These are phyloP conservation scores for Fusarium circinatum DNA, from an alignment of 2,329 filamentous ascomycete species.

Conservation along the genomic window DNA sequence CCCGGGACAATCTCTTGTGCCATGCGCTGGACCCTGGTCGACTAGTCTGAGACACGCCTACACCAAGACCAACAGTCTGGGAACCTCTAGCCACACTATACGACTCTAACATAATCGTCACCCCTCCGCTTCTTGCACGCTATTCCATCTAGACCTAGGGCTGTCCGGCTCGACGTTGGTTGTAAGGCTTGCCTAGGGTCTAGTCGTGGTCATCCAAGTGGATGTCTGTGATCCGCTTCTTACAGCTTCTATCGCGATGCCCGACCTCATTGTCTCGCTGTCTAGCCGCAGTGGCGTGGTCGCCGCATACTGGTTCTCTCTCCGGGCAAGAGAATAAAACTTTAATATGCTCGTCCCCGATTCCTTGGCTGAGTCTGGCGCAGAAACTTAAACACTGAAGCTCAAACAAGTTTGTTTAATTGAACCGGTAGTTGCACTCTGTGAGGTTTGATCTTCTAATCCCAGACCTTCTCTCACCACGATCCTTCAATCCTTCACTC, in stretches of 20 bases:
- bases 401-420: slow-evolving; percentile 25
- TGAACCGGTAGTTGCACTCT: slow-evolving; percentile 8
- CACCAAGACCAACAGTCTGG: background rate
- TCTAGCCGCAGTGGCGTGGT: slow-evolving; percentile 23
- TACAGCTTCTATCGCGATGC: slow-evolving; percentile 26
- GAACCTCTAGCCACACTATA: background rate
- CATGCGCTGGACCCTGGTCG: background rate
- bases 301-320: slow-evolving; percentile 10
- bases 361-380: slow-evolving; percentile 8
- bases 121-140: slow-evolving; percentile 15
- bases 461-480: slow-evolving; percentile 12
- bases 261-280: slow-evolving; percentile 24
- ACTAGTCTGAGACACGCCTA: slow-evolving; percentile 2
- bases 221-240: slow-evolving; percentile 10
- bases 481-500: slow-evolving; percentile 3
- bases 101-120: slow-evolving; percentile 17
- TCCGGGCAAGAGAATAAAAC: slow-evolving; percentile 21
- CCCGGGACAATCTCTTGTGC: slow-evolving; percentile 7
- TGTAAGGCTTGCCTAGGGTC: slow-evolving; percentile 8
- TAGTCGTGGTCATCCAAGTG: slow-evolving; percentile 13
- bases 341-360: slow-evolving; percentile 11
- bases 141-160: slow-evolving; percentile 9
- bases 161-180: slow-evolving; percentile 5
- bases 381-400: slow-evolving; percentile 9
- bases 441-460: background rate